Evolutionary conservation across 2,329 filamentous ascomycete species (phyloP).

Genomic region (Xylariaceae sp.): DNA sequence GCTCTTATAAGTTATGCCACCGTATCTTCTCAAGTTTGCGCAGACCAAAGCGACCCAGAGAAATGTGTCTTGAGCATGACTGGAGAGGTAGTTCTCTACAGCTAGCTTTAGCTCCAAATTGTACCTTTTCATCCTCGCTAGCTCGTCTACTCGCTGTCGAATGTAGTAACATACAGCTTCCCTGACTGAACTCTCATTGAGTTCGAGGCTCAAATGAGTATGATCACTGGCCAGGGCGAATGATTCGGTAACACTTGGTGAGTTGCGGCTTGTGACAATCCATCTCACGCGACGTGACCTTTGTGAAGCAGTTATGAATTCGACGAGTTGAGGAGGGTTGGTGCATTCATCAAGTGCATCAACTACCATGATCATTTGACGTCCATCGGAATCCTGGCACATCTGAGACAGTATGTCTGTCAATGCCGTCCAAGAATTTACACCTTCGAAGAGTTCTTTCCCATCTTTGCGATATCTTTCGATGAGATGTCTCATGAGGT

Average conservation of each 20-base stretch:
- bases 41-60: constrained; percentile 44
- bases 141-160: constrained; percentile 27
- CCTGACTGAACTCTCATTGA: constrained; percentile 35
- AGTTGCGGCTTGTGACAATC: constrained; percentile 43
- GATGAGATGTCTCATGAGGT: constrained; percentile 35
- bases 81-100: neutral
- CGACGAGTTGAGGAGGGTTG: constrained; percentile 32
- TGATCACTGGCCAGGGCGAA: constrained; percentile 19
- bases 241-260: constrained; percentile 33
- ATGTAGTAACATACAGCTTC: constrained; percentile 39
- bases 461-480: constrained; percentile 32
- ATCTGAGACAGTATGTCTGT: constrained; percentile 39
- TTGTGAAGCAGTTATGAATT: constrained; percentile 32
- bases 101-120: neutral
- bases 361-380: constrained; percentile 39
- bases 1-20: constrained; percentile 10
- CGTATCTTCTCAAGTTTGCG: constrained; percentile 25
- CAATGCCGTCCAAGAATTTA: constrained; percentile 39
- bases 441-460: constrained; percentile 34
- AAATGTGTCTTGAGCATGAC: constrained; percentile 40
- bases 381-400: constrained; percentile 36
- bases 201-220: constrained; percentile 34
- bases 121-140: neutral
- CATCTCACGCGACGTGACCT: constrained; percentile 34
- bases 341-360: constrained; percentile 49